Evolutionary conservation across 305 asterid genomes (phyloP).

Genomic region (Andrographis paniculata): DNA sequence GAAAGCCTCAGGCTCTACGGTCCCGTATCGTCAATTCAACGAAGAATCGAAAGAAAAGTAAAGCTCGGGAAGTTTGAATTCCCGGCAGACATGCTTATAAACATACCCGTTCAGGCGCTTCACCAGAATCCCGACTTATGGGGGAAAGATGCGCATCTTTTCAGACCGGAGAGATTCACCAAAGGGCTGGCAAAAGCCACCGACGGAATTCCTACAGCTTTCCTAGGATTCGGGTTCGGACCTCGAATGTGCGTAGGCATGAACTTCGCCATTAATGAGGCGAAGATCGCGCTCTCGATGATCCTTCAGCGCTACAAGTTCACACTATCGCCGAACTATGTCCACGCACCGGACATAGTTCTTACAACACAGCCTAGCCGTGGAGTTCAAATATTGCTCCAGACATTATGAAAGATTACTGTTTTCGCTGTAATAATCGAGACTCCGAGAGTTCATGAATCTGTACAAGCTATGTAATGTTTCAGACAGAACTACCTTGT

Average conservation of each 20-base stretch:
- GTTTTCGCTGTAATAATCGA: too few relatives aligned
- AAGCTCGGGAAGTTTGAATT: conserved; percentile 33
- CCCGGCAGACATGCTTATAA: conserved; percentile 27
- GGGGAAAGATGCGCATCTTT: conserved; percentile 42
- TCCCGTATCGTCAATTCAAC: conserved; percentile 9
- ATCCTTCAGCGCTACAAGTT: conserved; percentile 39
- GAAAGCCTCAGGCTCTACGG: conserved; percentile 45
- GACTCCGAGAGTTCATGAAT: too few relatives aligned
- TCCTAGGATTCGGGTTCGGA: conserved; percentile 40
- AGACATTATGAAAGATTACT: not conserved
- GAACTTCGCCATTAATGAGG: conserved; percentile 34
- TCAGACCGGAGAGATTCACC: conserved; percentile 44
- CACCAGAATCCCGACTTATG: conserved; percentile 38
- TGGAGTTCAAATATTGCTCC: not conserved
- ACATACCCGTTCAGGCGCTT: conserved; percentile 28
- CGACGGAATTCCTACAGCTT: conserved; percentile 22
- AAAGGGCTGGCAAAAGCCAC: conserved; percentile 47
- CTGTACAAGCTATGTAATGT: too few relatives aligned
- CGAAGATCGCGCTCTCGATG: conserved; percentile 39
- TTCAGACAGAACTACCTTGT: too few relatives aligned
- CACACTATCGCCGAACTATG: conserved; percentile 34
- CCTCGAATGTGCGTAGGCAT: conserved; percentile 41
- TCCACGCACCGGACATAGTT: conserved; percentile 24
- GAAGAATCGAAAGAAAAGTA: conserved; percentile 21
- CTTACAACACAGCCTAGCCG: not conserved